phyloP scores from a whole-genome alignment of 805 yeast species.

The Ogataea neopini region DNA sequence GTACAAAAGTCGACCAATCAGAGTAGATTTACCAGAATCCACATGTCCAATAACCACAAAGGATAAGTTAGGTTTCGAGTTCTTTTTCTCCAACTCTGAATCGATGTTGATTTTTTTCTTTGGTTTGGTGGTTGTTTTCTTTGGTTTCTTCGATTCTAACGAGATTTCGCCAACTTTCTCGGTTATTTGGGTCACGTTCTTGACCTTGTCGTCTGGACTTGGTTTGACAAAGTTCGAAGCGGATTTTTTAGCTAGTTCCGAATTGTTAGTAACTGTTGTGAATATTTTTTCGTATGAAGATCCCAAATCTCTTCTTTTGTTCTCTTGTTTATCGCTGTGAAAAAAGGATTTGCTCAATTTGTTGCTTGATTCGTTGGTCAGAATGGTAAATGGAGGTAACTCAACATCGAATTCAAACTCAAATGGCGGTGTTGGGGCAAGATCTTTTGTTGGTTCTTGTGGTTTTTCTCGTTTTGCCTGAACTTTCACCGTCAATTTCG shows the following conservation, averaged over 20 bases:
- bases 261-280: constrained; percentile 40
- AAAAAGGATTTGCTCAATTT: constrained; percentile 13
- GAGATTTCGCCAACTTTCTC: constrained; percentile 27
- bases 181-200: constrained; percentile 28
- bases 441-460: constrained; percentile 4
- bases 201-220: constrained; percentile 73
- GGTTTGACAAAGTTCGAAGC: constrained; percentile 60
- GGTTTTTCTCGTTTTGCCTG: neutral
- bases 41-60: constrained; percentile 86
- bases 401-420: constrained; percentile 9
- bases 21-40: constrained; percentile 82
- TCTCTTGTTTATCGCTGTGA: constrained; percentile 10
- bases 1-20: constrained; percentile 70
- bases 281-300: constrained; percentile 13
- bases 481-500: neutral
- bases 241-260: constrained; percentile 42
- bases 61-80: constrained; percentile 56
- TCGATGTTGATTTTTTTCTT: constrained; percentile 45
- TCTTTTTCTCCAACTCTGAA: constrained; percentile 38
- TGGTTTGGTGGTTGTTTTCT: constrained; percentile 39
- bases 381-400: neutral
- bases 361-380: constrained; percentile 16
- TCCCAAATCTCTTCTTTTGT: constrained; percentile 7
- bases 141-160: constrained; percentile 12
- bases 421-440: constrained; percentile 8